Evolutionary conservation across 768 basidiomycete genomes (phyloP).

Genomic region (Tylopilus plumbeoviolaceoides): DNA sequence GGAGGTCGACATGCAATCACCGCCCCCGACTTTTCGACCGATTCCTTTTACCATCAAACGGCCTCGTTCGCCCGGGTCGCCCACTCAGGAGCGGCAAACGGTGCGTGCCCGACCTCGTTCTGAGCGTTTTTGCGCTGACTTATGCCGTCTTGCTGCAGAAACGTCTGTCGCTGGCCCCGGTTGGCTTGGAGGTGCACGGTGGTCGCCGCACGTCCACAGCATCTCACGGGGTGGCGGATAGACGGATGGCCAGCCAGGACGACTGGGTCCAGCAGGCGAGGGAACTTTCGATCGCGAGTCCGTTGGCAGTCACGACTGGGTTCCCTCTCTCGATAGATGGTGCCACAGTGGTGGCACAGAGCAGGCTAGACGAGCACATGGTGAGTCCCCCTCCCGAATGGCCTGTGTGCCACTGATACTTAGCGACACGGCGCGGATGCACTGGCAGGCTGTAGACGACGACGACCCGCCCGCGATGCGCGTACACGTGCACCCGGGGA

Average conservation of each 20-base stretch:
- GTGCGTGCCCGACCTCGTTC: constrained; percentile 31
- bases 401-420: constrained; percentile 1
- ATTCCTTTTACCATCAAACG: constrained; percentile 43
- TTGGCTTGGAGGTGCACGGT: constrained; percentile 23
- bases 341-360: constrained; percentile 3
- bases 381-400: constrained; percentile 31
- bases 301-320: constrained; percentile 17
- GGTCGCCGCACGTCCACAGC: constrained; percentile 30
- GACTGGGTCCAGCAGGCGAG: constrained; percentile 76
- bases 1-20: constrained; percentile 55
- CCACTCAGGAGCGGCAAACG: constrained; percentile 49
- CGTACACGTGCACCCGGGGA: constrained; percentile 7
- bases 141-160: constrained; percentile 40
- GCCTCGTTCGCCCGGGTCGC: constrained; percentile 54
- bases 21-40: constrained; percentile 37
- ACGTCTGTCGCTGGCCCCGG: constrained; percentile 45
- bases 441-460: constrained; percentile 22
- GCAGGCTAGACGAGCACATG: constrained; percentile 40
- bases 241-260: constrained; percentile 46
- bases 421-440: background rate
- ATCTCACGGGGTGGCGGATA: constrained; percentile 12
- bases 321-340: constrained; percentile 1
- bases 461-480: constrained; percentile 16
- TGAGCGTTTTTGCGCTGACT: background rate
- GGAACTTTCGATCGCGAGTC: constrained; percentile 51